These are phyloP conservation scores for Pelargonium myrrhifolium DNA, from an alignment of 441 rosid genomes.

Conservation along the genomic window DNA sequence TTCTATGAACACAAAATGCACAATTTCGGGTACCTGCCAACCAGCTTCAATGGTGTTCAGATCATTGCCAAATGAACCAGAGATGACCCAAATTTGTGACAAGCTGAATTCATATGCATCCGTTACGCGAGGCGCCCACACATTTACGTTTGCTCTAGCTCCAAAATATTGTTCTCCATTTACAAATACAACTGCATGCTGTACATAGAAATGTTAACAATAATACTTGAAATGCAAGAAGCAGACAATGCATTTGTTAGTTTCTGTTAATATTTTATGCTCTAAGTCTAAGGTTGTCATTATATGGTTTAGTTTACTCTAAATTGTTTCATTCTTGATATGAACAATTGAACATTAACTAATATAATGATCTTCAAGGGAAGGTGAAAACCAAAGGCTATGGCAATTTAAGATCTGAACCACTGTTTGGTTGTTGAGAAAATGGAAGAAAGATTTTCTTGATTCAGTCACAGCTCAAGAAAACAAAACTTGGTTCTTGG, in stretches of 20 bases:
- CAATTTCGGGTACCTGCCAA: slow-evolving; percentile 55
- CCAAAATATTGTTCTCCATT: slow-evolving; percentile 61
- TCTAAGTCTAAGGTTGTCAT: too few species aligned
- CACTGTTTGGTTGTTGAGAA: neutral
- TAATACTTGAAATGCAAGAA: too few species aligned
- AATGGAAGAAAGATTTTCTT: neutral
- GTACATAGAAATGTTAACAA: slow-evolving; percentile 10
- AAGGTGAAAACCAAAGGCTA: neutral
- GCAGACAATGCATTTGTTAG: too few species aligned
- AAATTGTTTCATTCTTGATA: too few species aligned
- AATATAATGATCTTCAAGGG: too few species aligned
- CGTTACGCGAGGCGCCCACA: slow-evolving; percentile 56
- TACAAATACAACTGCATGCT: slow-evolving; percentile 65
- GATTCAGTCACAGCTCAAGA: neutral
- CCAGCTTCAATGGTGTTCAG: slow-evolving; percentile 70
- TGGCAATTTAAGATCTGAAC: neutral
- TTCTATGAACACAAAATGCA: too few species aligned
- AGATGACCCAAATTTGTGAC: slow-evolving; percentile 64
- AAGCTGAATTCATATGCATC: slow-evolving; percentile 56
- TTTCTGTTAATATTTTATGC: too few species aligned
- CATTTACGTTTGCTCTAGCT: slow-evolving; percentile 60
- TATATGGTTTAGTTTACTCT: too few species aligned
- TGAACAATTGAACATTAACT: too few species aligned
- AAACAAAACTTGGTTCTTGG: neutral
- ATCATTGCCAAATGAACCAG: slow-evolving; percentile 65